Evolutionary conservation across 208 protist genomes (phyloP).

Genomic region (Lotmaria passim): DNA sequence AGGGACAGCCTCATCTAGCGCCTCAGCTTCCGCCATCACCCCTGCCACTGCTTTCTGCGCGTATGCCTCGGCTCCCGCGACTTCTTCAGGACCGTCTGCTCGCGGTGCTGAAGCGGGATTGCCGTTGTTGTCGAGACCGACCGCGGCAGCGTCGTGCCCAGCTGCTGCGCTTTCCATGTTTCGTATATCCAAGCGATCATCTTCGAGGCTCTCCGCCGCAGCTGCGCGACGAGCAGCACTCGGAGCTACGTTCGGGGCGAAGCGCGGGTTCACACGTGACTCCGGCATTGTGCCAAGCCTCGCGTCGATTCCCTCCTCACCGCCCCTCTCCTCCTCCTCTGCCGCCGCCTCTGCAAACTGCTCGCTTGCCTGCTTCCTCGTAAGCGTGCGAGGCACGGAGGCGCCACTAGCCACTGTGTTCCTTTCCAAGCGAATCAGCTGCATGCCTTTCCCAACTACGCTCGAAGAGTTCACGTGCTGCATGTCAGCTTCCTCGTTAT

Average conservation of each 20-base stretch:
- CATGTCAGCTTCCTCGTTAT: not conserved
- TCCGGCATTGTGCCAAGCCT: not conserved
- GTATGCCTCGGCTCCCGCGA: too few species aligned
- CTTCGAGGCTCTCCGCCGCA: not conserved
- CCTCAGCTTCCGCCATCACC: too few species aligned
- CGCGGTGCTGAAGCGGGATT: too few species aligned
- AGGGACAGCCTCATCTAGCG: too few species aligned
- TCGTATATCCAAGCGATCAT: too few species aligned
- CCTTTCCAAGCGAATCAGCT: not conserved
- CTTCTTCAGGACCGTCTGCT: too few species aligned
- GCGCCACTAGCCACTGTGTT: not conserved
- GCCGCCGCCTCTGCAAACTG: not conserved
- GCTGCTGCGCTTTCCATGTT: too few species aligned
- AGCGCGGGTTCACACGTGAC: slow-evolving; percentile 6
- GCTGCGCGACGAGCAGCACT: not conserved
- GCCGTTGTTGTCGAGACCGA: too few species aligned
- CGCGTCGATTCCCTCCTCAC: slow-evolving; percentile 3
- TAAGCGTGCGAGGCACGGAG: too few species aligned
- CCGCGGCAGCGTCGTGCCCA: too few species aligned
- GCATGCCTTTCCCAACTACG: not conserved
- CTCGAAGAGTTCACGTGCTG: not conserved
- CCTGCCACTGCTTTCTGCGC: too few species aligned
- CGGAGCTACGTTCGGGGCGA: not conserved
- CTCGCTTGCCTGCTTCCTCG: not conserved
- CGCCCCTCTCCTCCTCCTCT: not conserved